Conservation (phyloP, 768 basidiomycete species). For the Amanita pallidorosea region DNA sequence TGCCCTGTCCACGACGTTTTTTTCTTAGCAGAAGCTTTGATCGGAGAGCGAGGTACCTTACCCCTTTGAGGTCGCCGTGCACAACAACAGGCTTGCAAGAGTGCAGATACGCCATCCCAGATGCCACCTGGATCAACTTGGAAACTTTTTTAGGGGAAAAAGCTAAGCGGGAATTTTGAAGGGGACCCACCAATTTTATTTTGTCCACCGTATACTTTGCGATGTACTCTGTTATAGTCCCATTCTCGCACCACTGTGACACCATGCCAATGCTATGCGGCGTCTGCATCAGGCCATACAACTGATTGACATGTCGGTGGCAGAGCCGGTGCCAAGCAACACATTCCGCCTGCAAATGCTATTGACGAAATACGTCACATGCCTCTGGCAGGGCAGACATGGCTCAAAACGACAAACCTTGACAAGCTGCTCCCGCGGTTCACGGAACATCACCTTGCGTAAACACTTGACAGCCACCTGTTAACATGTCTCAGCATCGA, state of each 20-base stretch:
- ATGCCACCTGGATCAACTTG: slow-evolving; percentile 44
- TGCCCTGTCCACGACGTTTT: slow-evolving; percentile 27
- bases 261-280: slow-evolving; percentile 50
- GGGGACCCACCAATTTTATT: slow-evolving; percentile 32
- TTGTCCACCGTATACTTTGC: slow-evolving; percentile 32
- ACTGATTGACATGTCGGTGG: slow-evolving; percentile 42
- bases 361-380: not conserved
- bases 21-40: not conserved
- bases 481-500: not conserved
- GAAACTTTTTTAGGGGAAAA: not conserved
- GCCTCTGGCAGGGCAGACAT: not conserved
- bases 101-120: slow-evolving; percentile 49
- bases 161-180: not conserved
- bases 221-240: slow-evolving; percentile 42
- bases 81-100: slow-evolving; percentile 41
- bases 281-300: slow-evolving; percentile 45
- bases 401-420: slow-evolving; percentile 16
- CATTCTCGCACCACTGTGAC: slow-evolving; percentile 55
- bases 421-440: slow-evolving; percentile 40
- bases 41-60: slow-evolving; percentile 14
- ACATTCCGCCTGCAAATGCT: slow-evolving; percentile 50
- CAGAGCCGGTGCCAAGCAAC: slow-evolving; percentile 47
- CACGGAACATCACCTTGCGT: slow-evolving; percentile 38
- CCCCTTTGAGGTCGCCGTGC: slow-evolving; percentile 55
- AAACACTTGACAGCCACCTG: slow-evolving; percentile 52